These are phyloP conservation scores for Laburnicola sp. DNA, from an alignment of 2,329 filamentous ascomycete species.

Conservation along the genomic window DNA sequence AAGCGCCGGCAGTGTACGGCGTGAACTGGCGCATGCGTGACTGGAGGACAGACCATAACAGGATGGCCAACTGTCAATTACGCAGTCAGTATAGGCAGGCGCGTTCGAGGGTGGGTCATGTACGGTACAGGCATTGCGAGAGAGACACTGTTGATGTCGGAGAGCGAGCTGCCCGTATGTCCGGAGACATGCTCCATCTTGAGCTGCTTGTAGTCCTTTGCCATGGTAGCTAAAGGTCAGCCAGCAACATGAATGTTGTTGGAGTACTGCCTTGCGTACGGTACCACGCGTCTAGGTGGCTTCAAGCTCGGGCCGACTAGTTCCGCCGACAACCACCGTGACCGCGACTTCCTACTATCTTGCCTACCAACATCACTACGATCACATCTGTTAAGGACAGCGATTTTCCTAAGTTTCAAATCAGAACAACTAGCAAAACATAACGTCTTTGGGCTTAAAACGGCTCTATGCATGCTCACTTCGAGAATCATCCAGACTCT, in stretches of 20 bases:
- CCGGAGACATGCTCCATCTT: slow-evolving; percentile 97
- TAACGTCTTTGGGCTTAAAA: no score
- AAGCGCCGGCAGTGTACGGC: slow-evolving; percentile 68
- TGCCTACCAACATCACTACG: background rate
- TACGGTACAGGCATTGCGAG: slow-evolving; percentile 75
- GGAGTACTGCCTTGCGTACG: background rate
- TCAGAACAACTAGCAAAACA: no score
- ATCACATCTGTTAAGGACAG: background rate
- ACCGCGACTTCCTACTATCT: background rate
- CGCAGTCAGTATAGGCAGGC: slow-evolving; percentile 29
- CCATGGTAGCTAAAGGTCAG: slow-evolving; percentile 27
- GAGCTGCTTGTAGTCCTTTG: slow-evolving; percentile 75
- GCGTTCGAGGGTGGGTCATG: slow-evolving; percentile 21
- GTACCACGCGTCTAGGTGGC: background rate
- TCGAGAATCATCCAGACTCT: no score
- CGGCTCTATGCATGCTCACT: no score
- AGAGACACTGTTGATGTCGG: slow-evolving; percentile 85
- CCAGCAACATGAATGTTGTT: background rate
- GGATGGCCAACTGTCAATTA: slow-evolving; percentile 67
- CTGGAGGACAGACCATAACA: slow-evolving; percentile 89
- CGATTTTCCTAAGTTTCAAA: no score
- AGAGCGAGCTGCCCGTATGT: slow-evolving; percentile 77
- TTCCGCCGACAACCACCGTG: background rate
- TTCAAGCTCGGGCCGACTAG: background rate
- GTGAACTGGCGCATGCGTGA: slow-evolving; percentile 81